Evolutionary conservation across 75 land plant genomes (phyloP).

Genomic region (Gnetum montanum): DNA sequence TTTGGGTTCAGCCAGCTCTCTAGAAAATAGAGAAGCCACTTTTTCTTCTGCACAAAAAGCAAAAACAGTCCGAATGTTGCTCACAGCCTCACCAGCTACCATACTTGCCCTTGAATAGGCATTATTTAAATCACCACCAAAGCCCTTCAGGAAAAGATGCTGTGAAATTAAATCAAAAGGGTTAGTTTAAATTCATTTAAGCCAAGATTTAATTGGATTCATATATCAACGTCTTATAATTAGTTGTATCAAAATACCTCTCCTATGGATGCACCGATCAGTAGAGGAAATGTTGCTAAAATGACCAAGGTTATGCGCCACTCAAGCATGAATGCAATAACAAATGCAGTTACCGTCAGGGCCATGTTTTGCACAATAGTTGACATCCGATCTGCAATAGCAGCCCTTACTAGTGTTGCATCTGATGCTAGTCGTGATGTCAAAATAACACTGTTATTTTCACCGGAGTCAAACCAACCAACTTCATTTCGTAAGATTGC

Average conservation of each 20-base stretch:
- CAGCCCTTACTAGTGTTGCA: constrained; percentile 26
- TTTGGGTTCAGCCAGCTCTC: constrained; percentile 32
- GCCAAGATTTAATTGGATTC: neutral
- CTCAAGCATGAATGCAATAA: constrained; percentile 24
- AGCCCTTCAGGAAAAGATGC: constrained; percentile 75
- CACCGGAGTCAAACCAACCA: constrained; percentile 34
- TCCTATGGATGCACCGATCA: constrained; percentile 29
- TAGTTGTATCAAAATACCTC: constrained; percentile 22
- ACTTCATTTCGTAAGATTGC: constrained; percentile 35
- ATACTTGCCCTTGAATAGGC: constrained; percentile 47
- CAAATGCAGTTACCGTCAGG: constrained; percentile 27
- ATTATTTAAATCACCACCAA: constrained; percentile 42
- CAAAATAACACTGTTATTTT: constrained; percentile 23
- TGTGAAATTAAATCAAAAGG: constrained; percentile 14
- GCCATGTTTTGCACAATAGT: constrained; percentile 31
- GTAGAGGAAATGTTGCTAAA: constrained; percentile 36
- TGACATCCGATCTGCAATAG: constrained; percentile 33
- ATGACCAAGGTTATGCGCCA: constrained; percentile 37
- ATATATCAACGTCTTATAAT: neutral
- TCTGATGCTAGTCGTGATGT: constrained; percentile 29
- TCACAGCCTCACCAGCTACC: constrained; percentile 69
- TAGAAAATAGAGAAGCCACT: constrained; percentile 29
- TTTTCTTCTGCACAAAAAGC: constrained; percentile 59
- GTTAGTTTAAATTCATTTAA: neutral
- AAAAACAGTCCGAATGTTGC: constrained; percentile 75